Evolutionary conservation across 2,329 filamentous ascomycete species (phyloP).

Genomic region (Exophiala lecanii-corni): DNA sequence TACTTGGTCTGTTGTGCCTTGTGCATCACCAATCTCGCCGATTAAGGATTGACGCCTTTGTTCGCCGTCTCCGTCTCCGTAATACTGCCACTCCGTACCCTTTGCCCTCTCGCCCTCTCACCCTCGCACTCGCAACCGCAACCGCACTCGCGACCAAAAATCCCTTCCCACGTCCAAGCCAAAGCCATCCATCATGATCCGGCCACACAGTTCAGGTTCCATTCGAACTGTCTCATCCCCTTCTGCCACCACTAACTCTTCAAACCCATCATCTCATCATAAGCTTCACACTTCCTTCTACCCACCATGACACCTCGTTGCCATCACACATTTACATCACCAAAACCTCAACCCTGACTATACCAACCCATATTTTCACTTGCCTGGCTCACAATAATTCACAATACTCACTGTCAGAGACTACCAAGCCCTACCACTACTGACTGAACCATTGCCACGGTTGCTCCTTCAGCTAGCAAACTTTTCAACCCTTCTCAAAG

Average conservation of each 20-base stretch:
- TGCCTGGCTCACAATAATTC: slow-evolving; percentile 14
- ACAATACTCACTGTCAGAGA: background rate
- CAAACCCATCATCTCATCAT: slow-evolving; percentile 18
- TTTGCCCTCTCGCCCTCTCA: too few species aligned
- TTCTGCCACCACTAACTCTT: slow-evolving; percentile 18
- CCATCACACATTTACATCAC: slow-evolving; percentile 24
- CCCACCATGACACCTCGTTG: slow-evolving; percentile 24
- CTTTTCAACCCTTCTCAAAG: slow-evolving; percentile 1
- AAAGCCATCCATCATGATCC: slow-evolving; percentile 17
- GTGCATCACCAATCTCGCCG: slow-evolving; percentile 1
- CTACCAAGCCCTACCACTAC: slow-evolving; percentile 5
- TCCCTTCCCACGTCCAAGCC: slow-evolving; percentile 13
- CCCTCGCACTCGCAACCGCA: background rate
- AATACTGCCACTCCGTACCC: background rate
- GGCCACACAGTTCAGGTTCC: slow-evolving; percentile 20
- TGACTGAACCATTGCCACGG: slow-evolving; percentile 3
- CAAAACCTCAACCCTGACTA: slow-evolving; percentile 21
- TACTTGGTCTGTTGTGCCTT: too few species aligned
- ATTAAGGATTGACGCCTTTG: background rate
- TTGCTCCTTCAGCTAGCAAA: background rate
- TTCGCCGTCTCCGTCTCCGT: slow-evolving; percentile 1
- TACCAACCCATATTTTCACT: slow-evolving; percentile 5
- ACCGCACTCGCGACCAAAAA: slow-evolving; percentile 17
- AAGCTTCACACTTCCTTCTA: slow-evolving; percentile 11
- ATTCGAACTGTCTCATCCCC: slow-evolving; percentile 22